Base-by-base conservation (phyloP, 805 yeast species). In the Candida taoyuanica region DNA sequence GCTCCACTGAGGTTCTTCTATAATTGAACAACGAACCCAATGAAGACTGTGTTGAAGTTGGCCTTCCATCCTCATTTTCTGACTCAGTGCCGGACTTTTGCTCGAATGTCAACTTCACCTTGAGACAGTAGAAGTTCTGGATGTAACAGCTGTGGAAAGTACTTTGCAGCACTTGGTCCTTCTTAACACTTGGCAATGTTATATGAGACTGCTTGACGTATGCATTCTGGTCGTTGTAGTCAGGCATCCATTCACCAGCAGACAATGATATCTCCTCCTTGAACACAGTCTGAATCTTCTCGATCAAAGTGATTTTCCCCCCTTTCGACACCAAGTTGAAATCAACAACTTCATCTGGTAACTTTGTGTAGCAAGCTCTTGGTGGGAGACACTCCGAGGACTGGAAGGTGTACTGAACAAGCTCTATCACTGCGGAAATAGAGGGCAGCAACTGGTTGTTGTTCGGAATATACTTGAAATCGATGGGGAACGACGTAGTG, bases 61-160 rank as follows among this genome's bases (percentile, higher is more conserved):
- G 5, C 26, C 13, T 21, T 7, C 16, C 30, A 23, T 20, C 25
- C n/a, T 17, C 25, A 17, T 21, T 4, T 12, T 14, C 32, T 14
- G 14, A 25, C 14, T 25, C 15, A n/a, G 14, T 11, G 28, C 28
- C 6, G 28, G 13, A 9, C 15, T 26, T 12, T 9, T 39, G 33
- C 5, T 40, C 39, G 24, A 44, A 44, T 11, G 17, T n/a, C 12
- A 49, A 16, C 13, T 20, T 31, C 7, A 51, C 17, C 3, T 44
- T 16, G 7, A 49, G 34, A 3, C 39, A 23, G 25, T 47, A 51
- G 29, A 51, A 35, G 35, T 51, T 51, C 20, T 51, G 55, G 6
- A 51, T 17, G 29, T 34, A 38, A 33, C 55, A 51, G 23, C 46
- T 38, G 30, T 51, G 55, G 43, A 51, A 51, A 0, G 53, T 47